These are phyloP conservation scores for Aureococcus anophagefferens DNA, from an alignment of 108 stramenopile species.

Conservation along the genomic window DNA sequence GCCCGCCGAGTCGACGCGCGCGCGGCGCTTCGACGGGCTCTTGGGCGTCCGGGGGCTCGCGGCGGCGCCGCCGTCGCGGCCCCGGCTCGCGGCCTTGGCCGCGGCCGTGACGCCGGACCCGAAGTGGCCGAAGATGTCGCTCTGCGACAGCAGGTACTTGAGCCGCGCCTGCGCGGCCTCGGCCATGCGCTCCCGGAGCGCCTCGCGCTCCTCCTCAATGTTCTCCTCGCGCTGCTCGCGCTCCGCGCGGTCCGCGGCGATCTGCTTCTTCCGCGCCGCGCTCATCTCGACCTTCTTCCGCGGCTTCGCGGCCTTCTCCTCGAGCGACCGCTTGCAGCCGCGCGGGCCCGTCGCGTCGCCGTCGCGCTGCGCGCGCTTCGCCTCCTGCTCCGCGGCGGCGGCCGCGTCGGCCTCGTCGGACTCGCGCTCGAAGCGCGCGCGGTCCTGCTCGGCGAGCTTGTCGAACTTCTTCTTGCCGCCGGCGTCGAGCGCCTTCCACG, in stretches of 20 bases:
- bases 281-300: no score
- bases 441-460: constrained; percentile 53
- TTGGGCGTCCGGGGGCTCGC: neutral
- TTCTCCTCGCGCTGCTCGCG: no score
- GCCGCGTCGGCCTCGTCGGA: constrained; percentile 56
- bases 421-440: constrained; percentile 55
- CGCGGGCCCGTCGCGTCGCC: no score
- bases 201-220: no score
- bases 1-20: constrained; percentile 7
- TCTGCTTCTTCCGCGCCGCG: no score
- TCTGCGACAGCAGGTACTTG: constrained; percentile 85
- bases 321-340: no score
- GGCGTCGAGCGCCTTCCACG: constrained; percentile 63
- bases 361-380: no score
- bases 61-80: neutral
- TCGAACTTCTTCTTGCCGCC: constrained; percentile 37
- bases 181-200: constrained; percentile 51
- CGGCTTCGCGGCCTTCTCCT: no score
- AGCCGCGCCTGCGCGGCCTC: constrained; percentile 72
- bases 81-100: constrained; percentile 38
- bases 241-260: no score
- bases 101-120: constrained; percentile 62
- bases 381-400: constrained; percentile 46
- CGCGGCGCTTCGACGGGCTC: neutral
- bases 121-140: constrained; percentile 93